These are phyloP conservation scores for Mycena maculata DNA, from an alignment of 768 basidiomycete species.

Conservation along the genomic window DNA sequence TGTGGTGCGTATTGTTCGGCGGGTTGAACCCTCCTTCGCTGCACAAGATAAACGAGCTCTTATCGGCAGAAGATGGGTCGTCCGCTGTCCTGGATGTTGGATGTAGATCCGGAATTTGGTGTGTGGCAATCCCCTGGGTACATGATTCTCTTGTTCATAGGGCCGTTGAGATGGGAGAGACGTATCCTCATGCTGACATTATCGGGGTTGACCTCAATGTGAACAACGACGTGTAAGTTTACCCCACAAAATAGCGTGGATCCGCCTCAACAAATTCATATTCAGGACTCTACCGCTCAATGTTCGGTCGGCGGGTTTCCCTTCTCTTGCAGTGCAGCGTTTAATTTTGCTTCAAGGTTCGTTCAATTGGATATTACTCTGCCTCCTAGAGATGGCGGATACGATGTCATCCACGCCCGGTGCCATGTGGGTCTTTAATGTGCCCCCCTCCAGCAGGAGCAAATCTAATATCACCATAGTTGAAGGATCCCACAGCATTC, in stretches of 20 bases:
- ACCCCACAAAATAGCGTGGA: not conserved
- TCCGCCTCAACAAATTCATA: not conserved
- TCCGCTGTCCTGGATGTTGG: slow-evolving; percentile 43
- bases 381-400: slow-evolving; percentile 33
- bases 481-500: not conserved
- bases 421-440: slow-evolving; percentile 36
- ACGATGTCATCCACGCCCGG: slow-evolving; percentile 44
- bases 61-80: slow-evolving; percentile 8
- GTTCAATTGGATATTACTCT: slow-evolving; percentile 38
- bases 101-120: slow-evolving; percentile 46
- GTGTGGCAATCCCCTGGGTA: not conserved
- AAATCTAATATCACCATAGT: not conserved
- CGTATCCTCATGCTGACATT: slow-evolving; percentile 37
- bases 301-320: not conserved
- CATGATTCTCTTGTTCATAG: slow-evolving; percentile 23
- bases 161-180: slow-evolving; percentile 42
- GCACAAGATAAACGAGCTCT: slow-evolving; percentile 27
- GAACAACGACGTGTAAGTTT: slow-evolving; percentile 30
- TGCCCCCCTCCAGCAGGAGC: not conserved
- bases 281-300: not conserved
- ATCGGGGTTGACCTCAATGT: slow-evolving; percentile 42
- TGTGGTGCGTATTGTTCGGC: slow-evolving; percentile 41
- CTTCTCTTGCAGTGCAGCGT: not conserved
- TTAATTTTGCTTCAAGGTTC: slow-evolving; percentile 35
- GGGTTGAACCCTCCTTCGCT: slow-evolving; percentile 40